Base-by-base conservation (phyloP, 1,139 yeast genomes). In the Candida frijolesensis region DNA sequence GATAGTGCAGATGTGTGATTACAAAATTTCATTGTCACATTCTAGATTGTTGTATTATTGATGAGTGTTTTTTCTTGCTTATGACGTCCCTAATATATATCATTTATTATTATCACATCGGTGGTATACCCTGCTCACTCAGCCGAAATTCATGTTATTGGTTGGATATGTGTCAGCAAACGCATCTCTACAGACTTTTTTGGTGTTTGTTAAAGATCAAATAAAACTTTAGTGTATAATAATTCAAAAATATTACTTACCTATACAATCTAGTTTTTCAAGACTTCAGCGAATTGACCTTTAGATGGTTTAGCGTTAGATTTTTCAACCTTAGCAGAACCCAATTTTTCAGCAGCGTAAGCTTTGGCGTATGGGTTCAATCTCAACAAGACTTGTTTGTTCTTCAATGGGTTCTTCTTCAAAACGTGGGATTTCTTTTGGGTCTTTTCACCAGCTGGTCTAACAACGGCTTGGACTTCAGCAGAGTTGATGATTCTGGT, bases 401-500 rank as follows among this genome's bases (percentile, higher is more conserved):
- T 94, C 94, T 90, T 94, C 78, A 94, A 91, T 82, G 99, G 99
- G 95, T 94, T 94, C 94, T 90, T 92, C 97, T 94, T 94, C 79
- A 86, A 87, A 76, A 89, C 96, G 84, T 88, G 90, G 64, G 90
- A 78, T 79, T 96, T 89, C 94, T 91, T 90, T 79, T 89, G 95
- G 72, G 86, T 80, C 68, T 95, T 79, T 79, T 87, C 94, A 70
- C 96, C 96, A 76, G 97, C 96, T 73, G 97, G 92, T 84, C 95
- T 89, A 70, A 91, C 89, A 72, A 85, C 97, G 66, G 97, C 83
- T 84, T 94, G 99, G 78, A 94, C 88, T 84, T 94, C 99, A 78
- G 97, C 86, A 77, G 98, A 92, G 96, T 92, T 90, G 85, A 94
- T 94, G 78, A 92, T 83, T 82, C 97, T 88, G 80, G 96, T 84